Evolutionary conservation across 768 basidiomycete genomes (phyloP).

Genomic region (Termitomyces sp.): DNA sequence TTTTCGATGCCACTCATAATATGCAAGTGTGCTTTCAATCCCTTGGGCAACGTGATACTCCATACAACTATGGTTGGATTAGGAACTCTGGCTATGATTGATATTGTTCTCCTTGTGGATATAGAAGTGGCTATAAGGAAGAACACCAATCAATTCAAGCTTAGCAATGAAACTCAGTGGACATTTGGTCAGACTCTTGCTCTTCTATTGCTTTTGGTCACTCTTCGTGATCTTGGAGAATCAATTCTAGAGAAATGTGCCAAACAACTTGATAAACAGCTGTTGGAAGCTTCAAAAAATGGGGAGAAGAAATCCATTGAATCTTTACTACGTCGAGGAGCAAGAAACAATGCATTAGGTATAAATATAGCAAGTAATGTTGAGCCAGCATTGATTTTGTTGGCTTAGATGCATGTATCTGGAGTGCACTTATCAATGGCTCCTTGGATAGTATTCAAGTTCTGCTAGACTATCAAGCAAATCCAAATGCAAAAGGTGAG

Average conservation of each 20-base stretch:
- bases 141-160: neutral
- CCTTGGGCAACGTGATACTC: neutral
- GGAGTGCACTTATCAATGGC: neutral
- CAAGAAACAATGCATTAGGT: neutral
- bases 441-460: neutral
- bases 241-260: neutral
- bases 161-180: neutral
- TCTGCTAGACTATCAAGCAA: neutral
- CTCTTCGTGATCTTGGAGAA: conserved; percentile 2
- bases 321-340: neutral
- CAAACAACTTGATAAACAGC: neutral
- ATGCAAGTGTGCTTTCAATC: neutral
- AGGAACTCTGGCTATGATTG: neutral
- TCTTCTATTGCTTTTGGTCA: conserved; percentile 2
- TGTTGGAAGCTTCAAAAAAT: neutral
- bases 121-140: neutral
- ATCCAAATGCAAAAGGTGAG: neutral
- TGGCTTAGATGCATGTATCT: neutral
- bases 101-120: neutral
- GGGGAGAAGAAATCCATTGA: neutral
- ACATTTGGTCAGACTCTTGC: conserved; percentile 9
- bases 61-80: neutral
- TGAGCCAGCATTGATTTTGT: neutral
- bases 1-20: neutral
- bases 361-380: neutral